These are phyloP conservation scores for Russula sp. DNA, from an alignment of 768 basidiomycete species.

Conservation along the genomic window DNA sequence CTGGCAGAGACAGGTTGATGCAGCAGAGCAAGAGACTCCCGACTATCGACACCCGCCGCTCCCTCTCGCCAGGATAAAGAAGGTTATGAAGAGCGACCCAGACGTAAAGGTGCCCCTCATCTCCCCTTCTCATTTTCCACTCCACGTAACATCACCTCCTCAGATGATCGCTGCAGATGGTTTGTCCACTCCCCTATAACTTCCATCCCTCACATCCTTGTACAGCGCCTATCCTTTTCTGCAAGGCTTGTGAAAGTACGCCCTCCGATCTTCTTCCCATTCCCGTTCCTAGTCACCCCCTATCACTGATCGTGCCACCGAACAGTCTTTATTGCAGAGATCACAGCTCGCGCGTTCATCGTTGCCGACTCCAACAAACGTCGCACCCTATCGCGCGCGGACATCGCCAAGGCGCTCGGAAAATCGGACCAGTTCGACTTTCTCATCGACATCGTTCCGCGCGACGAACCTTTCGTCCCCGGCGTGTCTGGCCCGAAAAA, in stretches of 20 bases:
- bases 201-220: constrained; percentile 12
- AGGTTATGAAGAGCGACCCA: constrained; percentile 98
- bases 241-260: constrained; percentile 97
- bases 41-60: constrained; percentile 85
- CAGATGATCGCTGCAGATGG: constrained; percentile 99
- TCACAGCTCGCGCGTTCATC: constrained; percentile 92
- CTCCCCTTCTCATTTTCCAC: neutral
- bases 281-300: neutral
- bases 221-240: constrained; percentile 87
- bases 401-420: constrained; percentile 87
- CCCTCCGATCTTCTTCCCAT: constrained; percentile 19
- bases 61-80: constrained; percentile 94
- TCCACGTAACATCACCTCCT: constrained; percentile 1
- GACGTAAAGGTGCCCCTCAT: constrained; percentile 75
- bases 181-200: constrained; percentile 30
- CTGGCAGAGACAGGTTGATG: constrained; percentile 85
- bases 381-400: constrained; percentile 87
- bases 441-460: constrained; percentile 89
- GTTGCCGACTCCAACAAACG: constrained; percentile 94
- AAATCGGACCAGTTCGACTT: constrained; percentile 98
- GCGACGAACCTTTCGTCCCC: constrained; percentile 51
- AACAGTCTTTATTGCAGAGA: constrained; percentile 93
- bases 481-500: constrained; percentile 14
- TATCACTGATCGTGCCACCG: neutral
- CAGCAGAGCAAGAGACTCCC: constrained; percentile 80